phyloP scores from a whole-genome alignment of 768 basidiomycete species.

The Lactarius trivialis region DNA sequence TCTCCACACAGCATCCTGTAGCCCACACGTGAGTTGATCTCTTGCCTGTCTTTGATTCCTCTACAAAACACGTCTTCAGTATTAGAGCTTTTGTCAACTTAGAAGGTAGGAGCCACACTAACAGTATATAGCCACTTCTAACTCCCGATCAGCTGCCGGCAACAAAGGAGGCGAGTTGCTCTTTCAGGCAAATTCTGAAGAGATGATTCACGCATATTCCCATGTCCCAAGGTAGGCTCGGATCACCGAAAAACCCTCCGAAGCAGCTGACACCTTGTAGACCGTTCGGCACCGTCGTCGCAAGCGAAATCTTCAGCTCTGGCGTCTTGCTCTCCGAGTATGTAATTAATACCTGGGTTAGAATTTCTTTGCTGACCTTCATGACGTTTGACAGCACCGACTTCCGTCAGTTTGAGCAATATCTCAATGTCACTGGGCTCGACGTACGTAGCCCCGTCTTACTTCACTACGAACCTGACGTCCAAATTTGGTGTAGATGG shows the following conservation, averaged over 20 bases:
- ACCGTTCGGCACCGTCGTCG: conserved; percentile 84
- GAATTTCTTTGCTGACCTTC: conserved; percentile 5
- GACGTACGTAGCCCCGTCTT: conserved; percentile 49
- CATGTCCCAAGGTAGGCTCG: conserved; percentile 61
- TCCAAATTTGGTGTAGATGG: conserved; percentile 50
- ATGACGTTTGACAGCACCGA: conserved; percentile 58
- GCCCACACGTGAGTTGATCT: conserved; percentile 46
- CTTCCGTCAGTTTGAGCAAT: conserved; percentile 89
- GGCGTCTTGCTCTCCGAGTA: conserved; percentile 89
- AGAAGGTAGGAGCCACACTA: conserved; percentile 48
- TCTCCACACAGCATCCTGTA: conserved; percentile 80
- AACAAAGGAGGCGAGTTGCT: conserved; percentile 81
- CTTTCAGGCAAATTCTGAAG: conserved; percentile 92
- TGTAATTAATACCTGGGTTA: neutral
- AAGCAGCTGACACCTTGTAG: conserved; percentile 31
- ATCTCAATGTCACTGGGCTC: conserved; percentile 83
- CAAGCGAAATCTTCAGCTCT: conserved; percentile 89
- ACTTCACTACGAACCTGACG: neutral
- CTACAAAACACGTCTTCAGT: conserved; percentile 33
- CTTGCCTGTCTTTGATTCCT: neutral
- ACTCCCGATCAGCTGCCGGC: conserved; percentile 58
- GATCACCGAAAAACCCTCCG: neutral
- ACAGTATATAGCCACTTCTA: neutral
- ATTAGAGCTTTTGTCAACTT: conserved; percentile 86
- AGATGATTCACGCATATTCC: conserved; percentile 91